Evolutionary conservation across 2,329 filamentous ascomycete species (phyloP), one percentile per base, ranked within the genome.

Genomic region (Talaromyces funiculosus): DNA sequence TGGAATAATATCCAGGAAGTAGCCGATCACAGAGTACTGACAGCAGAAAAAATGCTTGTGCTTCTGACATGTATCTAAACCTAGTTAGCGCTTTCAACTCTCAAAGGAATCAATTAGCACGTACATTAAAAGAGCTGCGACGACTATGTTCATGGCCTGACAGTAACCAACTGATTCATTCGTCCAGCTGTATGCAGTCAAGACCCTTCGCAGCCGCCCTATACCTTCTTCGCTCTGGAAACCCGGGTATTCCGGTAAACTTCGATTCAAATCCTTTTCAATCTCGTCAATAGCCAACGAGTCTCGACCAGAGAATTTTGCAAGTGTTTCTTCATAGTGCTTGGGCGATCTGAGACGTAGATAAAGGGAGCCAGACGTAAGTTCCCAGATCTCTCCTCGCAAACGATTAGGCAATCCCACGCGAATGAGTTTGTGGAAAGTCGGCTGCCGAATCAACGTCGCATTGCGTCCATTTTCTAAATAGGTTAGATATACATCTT

Each of bases 131-230:
- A 99, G 80, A n/a, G 94, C 94, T 18, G 94, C 94, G 59, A 97
- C 93, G 35, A 99, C 94, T 67, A 99, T 99, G 75, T 99, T 99
- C 94, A 99, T 99, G 64, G 94, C 94, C 77, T 99, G 94, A 74
- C 94, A 99, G 76, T 99, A 99, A 66, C 94, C 94, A 59, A 99
- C 92, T 66, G 97, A 92, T 57, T 90, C 84, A 69, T 99, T 94
- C 53, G 88, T 90, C 94, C 94, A 99, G 77, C 92, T 97, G 78
- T 99, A 99, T 4, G 94, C 94, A 1, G 93, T 97, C 59, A 99
- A 81, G 38, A 99, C 94, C 61, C 93, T 85, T 62, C 94, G 87
- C 64, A 99, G 80, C 20, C 94, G 85, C 47, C 88, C 90, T 65
- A 99, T 99, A 16, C 94, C 94, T 69, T 97, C 92, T 73, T 96